phyloP scores from a whole-genome alignment of 768 basidiomycete genomes.

The Termitomyces sp. region DNA sequence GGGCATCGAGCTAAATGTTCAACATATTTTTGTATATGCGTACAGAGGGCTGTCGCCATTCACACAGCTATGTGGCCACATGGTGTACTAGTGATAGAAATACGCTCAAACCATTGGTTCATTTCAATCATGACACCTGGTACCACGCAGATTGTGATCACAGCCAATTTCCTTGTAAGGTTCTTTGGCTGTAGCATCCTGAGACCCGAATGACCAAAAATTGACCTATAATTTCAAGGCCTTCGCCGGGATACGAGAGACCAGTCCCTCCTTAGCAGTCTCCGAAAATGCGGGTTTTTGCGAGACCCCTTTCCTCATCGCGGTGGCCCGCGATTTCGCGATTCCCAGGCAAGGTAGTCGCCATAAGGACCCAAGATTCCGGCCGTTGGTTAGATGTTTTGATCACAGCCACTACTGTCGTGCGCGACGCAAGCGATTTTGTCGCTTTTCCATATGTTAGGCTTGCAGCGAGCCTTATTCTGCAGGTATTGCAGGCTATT shows the following conservation, averaged over 20 bases:
- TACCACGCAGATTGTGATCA: background rate
- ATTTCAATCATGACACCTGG: background rate
- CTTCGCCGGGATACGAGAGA: background rate
- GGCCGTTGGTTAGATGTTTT: constrained; percentile 2
- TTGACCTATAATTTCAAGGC: background rate
- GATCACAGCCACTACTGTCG: background rate
- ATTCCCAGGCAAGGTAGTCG: background rate
- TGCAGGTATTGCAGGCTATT: constrained; percentile 6
- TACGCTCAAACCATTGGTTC: background rate
- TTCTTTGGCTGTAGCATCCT: too few species aligned
- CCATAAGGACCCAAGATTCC: background rate
- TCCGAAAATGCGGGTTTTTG: background rate
- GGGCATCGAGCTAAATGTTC: background rate
- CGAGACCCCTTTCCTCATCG: background rate
- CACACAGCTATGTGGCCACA: background rate
- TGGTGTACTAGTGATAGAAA: too few species aligned
- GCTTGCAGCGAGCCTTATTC: constrained; percentile 5
- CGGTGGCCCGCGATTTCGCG: background rate
- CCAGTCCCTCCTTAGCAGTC: background rate
- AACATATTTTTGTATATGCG: background rate
- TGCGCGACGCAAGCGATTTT: constrained; percentile 1
- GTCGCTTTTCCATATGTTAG: constrained; percentile 1
- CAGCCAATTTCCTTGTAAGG: background rate
- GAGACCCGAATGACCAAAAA: too few species aligned
- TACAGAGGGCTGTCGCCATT: background rate